Evolutionary conservation across 139 green algal species (phyloP), one percentile per base, ranked within the genome.

Genomic region (Micractinium sp.): DNA sequence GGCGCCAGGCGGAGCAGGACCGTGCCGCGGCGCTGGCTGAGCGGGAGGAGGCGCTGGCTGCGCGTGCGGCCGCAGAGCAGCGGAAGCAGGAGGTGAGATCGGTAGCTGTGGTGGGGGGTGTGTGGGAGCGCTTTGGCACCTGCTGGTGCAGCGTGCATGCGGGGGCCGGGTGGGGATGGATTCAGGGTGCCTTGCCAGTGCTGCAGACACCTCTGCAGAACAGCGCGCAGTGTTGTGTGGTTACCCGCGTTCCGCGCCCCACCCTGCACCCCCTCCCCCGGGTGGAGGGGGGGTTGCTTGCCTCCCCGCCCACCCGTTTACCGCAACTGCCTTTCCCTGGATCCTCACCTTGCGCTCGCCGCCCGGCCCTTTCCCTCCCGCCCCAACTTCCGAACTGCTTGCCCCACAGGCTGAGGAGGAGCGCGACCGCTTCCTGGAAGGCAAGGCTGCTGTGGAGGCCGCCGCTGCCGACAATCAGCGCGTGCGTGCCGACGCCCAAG

Each of bases 1-100:
- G 66, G 9, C 36, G 41, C 18, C 83, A 69, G 29, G 83, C 83
- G 19, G 83, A 87, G 67, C 67, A 87, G 83, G 83, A 87, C 83
- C 83, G 83, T 20, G 39, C 66, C 0, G 83, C 36, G 13, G 83
- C 83, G 29, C 38, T 87, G 83, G 38, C 39, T 18, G 83, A 87
- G 67, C 83, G 83, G 0, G 83, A 87, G 14, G 66, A 23, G 0
- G 83, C 83, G 20, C 29, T 69, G 38, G 73, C 36, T 16, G 83
- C 83, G 5, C 15, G 67, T 66, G 33, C 36, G 39, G 83, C 38
- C 2, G 83, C 83, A 0, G 83, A 87, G 66, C 61, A 41, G 60
- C 39, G 66, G 83, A 41, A 74, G 7, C 27, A 41, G 14, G 61
- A 87, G 83, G 83, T 87, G 38, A 36, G 82, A 5, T 56, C 9